Evolutionary conservation across 2,329 filamentous ascomycete species (phyloP).

Genomic region (Myriosclerotinia curreyana): DNA sequence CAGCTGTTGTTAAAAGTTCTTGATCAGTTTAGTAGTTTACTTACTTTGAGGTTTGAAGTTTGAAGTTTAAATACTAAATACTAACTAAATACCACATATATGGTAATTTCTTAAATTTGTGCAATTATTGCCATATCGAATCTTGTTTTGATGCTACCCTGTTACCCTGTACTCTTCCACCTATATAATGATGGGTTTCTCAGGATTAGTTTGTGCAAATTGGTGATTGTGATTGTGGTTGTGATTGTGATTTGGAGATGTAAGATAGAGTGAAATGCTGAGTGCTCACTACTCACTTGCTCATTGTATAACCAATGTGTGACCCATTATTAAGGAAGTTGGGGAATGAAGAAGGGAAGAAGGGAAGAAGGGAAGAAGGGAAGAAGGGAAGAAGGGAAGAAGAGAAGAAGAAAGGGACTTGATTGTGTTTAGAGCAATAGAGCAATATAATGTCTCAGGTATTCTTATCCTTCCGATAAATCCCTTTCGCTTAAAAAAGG

Average conservation of each 20-base stretch:
- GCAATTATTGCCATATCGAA: background rate
- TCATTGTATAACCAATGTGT: background rate
- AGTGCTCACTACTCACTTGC: too few species aligned
- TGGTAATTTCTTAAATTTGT: too few species aligned
- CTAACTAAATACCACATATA: too few species aligned
- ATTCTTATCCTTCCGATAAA: slow-evolving; percentile 11
- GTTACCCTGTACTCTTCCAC: background rate
- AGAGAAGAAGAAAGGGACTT: too few species aligned
- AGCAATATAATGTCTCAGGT: slow-evolving; percentile 7
- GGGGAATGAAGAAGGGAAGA: background rate
- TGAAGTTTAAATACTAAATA: too few species aligned
- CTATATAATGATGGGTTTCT: background rate
- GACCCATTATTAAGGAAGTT: background rate
- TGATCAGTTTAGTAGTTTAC: too few species aligned
- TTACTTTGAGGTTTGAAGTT: too few species aligned
- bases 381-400: too few species aligned
- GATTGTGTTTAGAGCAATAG: background rate
- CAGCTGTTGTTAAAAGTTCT: background rate
- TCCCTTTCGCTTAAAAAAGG: background rate
- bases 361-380: too few species aligned
- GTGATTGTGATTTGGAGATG: slow-evolving; percentile 1
- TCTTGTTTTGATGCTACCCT: background rate
- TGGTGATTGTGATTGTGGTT: background rate
- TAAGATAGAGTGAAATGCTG: slow-evolving; percentile 21
- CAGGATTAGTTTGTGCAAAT: background rate